phyloP scores from a whole-genome alignment of 1,284 basidiomycete genomes.

The Neolentinus lepideus region DNA sequence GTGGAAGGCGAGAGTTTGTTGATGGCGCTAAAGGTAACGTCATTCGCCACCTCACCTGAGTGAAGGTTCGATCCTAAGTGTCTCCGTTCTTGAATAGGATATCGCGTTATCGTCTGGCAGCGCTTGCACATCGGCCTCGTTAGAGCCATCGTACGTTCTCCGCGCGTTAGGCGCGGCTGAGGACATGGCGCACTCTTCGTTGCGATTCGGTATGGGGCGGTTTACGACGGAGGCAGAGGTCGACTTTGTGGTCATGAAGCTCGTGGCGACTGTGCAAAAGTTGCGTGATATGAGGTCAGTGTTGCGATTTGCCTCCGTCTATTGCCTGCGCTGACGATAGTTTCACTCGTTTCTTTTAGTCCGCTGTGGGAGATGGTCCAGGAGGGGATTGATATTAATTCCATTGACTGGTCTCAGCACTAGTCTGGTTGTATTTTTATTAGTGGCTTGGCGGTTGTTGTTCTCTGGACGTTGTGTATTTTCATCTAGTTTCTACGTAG shows the following conservation, averaged over 20 bases:
- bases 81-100: slow-evolving; percentile 44
- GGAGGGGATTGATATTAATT: slow-evolving; percentile 92
- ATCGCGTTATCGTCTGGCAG: slow-evolving; percentile 97
- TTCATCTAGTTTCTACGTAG: background rate
- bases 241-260: slow-evolving; percentile 90
- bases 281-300: slow-evolving; percentile 69
- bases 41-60: background rate
- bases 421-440: slow-evolving; percentile 16
- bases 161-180: slow-evolving; percentile 96
- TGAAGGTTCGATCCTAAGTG: background rate
- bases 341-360: slow-evolving; percentile 29
- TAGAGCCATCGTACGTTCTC: slow-evolving; percentile 98
- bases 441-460: background rate
- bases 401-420: slow-evolving; percentile 87
- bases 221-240: slow-evolving; percentile 98
- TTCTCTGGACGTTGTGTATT: background rate
- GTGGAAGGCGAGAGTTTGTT: slow-evolving; percentile 96
- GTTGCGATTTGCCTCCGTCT: slow-evolving; percentile 6
- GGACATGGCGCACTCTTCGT: slow-evolving; percentile 97
- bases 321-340: background rate
- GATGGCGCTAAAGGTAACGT: slow-evolving; percentile 96
- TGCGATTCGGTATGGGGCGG: slow-evolving; percentile 96
- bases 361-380: slow-evolving; percentile 99
- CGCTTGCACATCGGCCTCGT: slow-evolving; percentile 96
- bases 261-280: slow-evolving; percentile 76